Evolutionary conservation across 208 protist species (phyloP), one percentile per base, ranked within the genome.

Genomic region (Leishmania turanica): DNA sequence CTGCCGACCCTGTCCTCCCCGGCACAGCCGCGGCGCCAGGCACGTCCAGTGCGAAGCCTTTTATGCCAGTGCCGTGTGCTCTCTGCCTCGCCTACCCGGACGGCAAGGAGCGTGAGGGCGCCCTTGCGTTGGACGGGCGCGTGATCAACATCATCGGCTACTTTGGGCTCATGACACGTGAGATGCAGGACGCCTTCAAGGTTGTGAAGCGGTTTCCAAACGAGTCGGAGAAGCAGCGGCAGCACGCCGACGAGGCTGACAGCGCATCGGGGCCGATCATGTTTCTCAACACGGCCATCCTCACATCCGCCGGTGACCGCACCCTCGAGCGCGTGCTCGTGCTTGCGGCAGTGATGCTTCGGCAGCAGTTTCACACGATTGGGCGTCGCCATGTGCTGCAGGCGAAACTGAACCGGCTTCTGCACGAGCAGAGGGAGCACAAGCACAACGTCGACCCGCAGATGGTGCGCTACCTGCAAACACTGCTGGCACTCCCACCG

Each of bases 111-210:
- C 90, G 93, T 9, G 78, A 82, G 17, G 91, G 91, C 54, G 90
- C 91, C 78, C 93, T 95, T 74, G 24, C 72, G 9, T 84, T 94
- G 70, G 85, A 89, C 31, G 93, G 93, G 1, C 87, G 93, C 3
- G 91, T 88, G 53, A 91, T 94, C 69, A 95, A 95, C 81, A 91
- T 97, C 62, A 97, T 97, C 79, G 93, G 93, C 21, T 95, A 92
- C 80, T 95, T 97, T 90, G 93, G 91, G 17, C 86, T 87, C 73
- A 90, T 97, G 79, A 92, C 87, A 2, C 64, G 56, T 7, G 88
- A 87, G 11, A 90, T 95, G 84, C 80, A 90, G 58, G 65, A 77
- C 17, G 93, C 90, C 24, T 95, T 97, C 79, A 93, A 93, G 69
- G 81, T 95, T 27, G 76, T 79, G 7, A 95, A 95, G 81, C 77